Conservation (phyloP, 495 filamentous ascomycete species). For the Aspergillus haitiensis region DNA sequence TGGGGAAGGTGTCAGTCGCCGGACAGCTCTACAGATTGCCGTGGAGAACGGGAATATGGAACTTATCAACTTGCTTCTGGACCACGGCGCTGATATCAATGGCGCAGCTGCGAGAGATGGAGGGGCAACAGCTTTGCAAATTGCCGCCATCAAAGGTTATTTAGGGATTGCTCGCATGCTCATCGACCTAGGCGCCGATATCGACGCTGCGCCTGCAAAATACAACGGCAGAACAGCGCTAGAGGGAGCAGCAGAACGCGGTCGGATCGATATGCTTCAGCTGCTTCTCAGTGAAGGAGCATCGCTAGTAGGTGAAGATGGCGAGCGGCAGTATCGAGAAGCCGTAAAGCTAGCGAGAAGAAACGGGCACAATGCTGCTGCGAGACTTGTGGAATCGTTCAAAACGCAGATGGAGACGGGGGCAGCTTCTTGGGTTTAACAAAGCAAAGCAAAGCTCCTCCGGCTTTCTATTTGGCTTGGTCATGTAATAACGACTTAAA, state of each 20-base stretch:
- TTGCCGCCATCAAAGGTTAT: slow-evolving; percentile 32
- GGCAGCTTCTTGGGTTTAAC: not conserved
- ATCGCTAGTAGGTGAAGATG: slow-evolving; percentile 28
- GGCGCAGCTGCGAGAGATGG: slow-evolving; percentile 11
- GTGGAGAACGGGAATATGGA: slow-evolving; percentile 26
- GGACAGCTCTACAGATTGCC: slow-evolving; percentile 31
- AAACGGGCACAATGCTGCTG: slow-evolving; percentile 23
- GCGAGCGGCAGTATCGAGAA: slow-evolving; percentile 14
- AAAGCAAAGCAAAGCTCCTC: not conserved
- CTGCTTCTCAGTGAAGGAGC: slow-evolving; percentile 38
- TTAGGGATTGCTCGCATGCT: slow-evolving; percentile 25
- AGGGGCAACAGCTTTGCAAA: slow-evolving; percentile 25
- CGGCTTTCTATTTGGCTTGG: not conserved
- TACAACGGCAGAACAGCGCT: slow-evolving; percentile 41
- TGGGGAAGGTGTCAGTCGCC: not conserved
- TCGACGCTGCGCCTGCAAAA: slow-evolving; percentile 31
- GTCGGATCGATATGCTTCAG: slow-evolving; percentile 47
- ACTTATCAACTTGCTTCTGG: slow-evolving; percentile 33
- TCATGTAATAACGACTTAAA: too few species aligned
- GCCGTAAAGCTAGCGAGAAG: slow-evolving; percentile 21
- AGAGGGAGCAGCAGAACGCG: slow-evolving; percentile 44
- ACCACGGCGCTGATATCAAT: slow-evolving; percentile 33
- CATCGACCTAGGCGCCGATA: slow-evolving; percentile 25
- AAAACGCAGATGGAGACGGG: not conserved
- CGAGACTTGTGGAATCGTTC: slow-evolving; percentile 10